Percentiles rank a stretch among this genome's conserved stretches.
These are phyloP conservation scores for Magnaporthiopsis rhizophila DNA, from an alignment of 2,329 filamentous ascomycete genomes.

Conservation along the genomic window DNA sequence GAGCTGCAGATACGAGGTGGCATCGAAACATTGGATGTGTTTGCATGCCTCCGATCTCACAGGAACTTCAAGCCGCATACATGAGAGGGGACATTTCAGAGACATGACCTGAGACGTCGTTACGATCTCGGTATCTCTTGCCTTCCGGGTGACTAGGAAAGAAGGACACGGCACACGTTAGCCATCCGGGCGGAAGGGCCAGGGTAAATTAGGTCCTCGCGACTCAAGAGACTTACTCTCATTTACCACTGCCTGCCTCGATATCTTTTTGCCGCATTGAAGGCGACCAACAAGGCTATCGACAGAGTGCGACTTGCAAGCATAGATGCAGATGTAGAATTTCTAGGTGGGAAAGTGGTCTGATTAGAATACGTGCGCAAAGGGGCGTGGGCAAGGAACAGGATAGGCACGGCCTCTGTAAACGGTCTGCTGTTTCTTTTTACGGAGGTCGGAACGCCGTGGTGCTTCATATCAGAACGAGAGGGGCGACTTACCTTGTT, in stretches of 20 bases:
- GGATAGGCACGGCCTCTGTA: too few relatives aligned
- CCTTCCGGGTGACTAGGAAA: constrained; percentile 63
- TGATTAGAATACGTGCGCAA: neutral
- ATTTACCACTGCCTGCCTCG: constrained; percentile 70
- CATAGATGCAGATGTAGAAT: constrained; percentile 63
- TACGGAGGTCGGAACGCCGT: neutral
- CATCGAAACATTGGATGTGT: constrained; percentile 94
- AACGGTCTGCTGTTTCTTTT: neutral
- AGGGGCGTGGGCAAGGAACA: neutral
- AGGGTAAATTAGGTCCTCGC: neutral
- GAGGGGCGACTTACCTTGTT: constrained; percentile 52
- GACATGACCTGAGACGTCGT: constrained; percentile 84
- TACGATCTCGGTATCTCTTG: constrained; percentile 81
- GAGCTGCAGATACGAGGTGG: constrained; percentile 80
- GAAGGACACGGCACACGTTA: neutral
- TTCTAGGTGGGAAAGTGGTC: constrained; percentile 38
- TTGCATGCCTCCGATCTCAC: constrained; percentile 73
- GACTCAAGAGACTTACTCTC: constrained; percentile 54
- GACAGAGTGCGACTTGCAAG: constrained; percentile 68
- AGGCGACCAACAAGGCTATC: constrained; percentile 64
- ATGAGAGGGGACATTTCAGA: constrained; percentile 86
- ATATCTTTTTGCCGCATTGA: constrained; percentile 60
- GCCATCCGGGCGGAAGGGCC: neutral
- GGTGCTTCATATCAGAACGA: neutral
- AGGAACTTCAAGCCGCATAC: constrained; percentile 70